A percentile compares a stretch with the other conserved stretches of the same genome.
These are phyloP conservation scores for Cylindrotheca closterium DNA, from an alignment of 108 stramenopile genomes.

Conservation along the genomic window DNA sequence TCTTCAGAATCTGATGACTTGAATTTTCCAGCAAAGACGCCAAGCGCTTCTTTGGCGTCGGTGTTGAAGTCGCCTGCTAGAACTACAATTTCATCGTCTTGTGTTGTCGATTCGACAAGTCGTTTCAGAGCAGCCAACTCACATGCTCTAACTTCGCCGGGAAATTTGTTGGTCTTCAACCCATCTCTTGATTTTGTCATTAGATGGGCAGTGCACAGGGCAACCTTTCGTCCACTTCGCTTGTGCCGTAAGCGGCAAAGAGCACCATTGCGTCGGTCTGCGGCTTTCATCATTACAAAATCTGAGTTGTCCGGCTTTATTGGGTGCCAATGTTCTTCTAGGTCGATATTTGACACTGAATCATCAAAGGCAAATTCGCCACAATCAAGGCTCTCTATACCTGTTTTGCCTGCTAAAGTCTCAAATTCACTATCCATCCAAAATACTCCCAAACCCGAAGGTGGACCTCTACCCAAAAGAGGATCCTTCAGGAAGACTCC, in stretches of 20 bases:
- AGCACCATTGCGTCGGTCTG: constrained; percentile 24
- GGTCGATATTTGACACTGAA: background rate
- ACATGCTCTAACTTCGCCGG: constrained; percentile 26
- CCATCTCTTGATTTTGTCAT: constrained; percentile 25
- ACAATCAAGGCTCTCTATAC: constrained; percentile 6
- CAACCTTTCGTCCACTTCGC: constrained; percentile 1
- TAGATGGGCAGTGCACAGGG: constrained; percentile 15
- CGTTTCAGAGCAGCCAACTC: constrained; percentile 2
- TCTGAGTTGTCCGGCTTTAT: no score
- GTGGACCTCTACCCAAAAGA: constrained; percentile 6
- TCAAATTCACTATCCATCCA: constrained; percentile 12
- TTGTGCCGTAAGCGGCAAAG: constrained; percentile 12
- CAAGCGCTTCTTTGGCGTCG: background rate
- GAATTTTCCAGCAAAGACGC: constrained; percentile 2
- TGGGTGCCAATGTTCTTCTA: background rate
- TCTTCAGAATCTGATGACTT: background rate
- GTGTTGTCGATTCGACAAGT: background rate
- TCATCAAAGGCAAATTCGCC: background rate
- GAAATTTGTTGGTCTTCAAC: constrained; percentile 1
- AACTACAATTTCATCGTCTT: constrained; percentile 6
- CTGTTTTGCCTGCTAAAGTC: background rate
- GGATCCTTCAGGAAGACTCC: constrained; percentile 20
- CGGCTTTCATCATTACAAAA: constrained; percentile 7
- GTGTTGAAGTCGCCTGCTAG: constrained; percentile 25
- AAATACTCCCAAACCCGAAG: constrained; percentile 22